phyloP scores from a whole-genome alignment of 139 green algal genomes.

The Spirogloea muscicola region DNA sequence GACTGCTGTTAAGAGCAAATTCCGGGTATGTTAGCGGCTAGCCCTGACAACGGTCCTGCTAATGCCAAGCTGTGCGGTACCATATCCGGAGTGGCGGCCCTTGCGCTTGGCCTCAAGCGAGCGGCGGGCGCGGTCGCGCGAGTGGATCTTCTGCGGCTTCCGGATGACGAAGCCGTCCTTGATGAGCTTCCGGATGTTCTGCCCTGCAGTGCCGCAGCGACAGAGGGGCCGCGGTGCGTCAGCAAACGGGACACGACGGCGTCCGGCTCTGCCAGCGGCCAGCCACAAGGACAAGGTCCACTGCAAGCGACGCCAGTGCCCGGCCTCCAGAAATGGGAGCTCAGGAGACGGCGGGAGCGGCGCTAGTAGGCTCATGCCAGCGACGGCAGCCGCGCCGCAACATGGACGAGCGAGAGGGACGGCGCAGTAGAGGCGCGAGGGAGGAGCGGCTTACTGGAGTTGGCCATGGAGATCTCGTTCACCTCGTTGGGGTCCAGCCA shows the following conservation, averaged over 20 bases:
- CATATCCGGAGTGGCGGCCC: slow-evolving; percentile 95
- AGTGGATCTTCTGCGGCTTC: slow-evolving; percentile 97
- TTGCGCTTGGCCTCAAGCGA: slow-evolving; percentile 91
- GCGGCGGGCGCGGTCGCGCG: slow-evolving; percentile 73
- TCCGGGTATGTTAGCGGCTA: no score
- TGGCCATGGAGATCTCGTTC: slow-evolving; percentile 99
- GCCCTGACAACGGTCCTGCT: no score
- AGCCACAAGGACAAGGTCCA: no score
- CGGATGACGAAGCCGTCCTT: slow-evolving; percentile 99
- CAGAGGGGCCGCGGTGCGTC: not conserved
- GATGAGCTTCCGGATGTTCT: slow-evolving; percentile 98
- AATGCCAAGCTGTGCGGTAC: no score
- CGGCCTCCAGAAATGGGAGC: no score
- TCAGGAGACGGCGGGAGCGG: no score
- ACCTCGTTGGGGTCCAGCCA: slow-evolving; percentile 99
- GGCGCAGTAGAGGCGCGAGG: not conserved
- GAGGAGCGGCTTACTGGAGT: slow-evolving; percentile 76
- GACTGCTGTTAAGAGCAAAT: no score
- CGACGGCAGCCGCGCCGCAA: no score
- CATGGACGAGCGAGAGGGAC: no score
- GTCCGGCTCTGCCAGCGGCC: no score
- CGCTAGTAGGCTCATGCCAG: no score
- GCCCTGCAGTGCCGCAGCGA: slow-evolving; percentile 66
- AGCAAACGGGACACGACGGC: not conserved
- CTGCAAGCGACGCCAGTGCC: no score